Percentiles rank a stretch among this genome's conserved stretches.
phyloP scores from a whole-genome alignment of 345 rosid species.

The Hypericum androsaemum region DNA sequence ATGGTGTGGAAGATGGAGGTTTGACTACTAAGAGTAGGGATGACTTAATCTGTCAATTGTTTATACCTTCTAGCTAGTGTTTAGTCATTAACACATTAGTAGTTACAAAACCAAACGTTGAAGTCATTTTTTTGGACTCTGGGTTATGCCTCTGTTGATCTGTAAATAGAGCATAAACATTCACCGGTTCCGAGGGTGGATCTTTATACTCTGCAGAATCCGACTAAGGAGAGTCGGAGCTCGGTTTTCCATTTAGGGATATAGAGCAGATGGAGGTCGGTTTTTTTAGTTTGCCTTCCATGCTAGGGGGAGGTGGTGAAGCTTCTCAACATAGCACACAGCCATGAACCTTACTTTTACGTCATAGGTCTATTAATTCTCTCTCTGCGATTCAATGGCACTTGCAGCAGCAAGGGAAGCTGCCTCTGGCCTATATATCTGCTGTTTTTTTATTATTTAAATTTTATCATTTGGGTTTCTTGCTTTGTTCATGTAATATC shows the following conservation, averaged over 20 bases:
- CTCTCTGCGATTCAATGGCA: no score
- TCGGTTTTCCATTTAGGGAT: slow-evolving; percentile 49
- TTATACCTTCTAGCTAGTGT: slow-evolving; percentile 29
- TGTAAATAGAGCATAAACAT: slow-evolving; percentile 54
- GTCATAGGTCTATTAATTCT: no score
- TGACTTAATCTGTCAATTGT: slow-evolving; percentile 26
- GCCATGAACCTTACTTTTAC: no score
- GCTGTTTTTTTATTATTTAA: no score
- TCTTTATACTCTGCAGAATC: slow-evolving; percentile 41
- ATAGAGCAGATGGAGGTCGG: slow-evolving; percentile 47
- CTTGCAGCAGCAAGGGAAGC: no score
- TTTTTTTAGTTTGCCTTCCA: not conserved
- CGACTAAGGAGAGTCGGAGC: slow-evolving; percentile 48
- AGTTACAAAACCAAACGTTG: slow-evolving; percentile 20
- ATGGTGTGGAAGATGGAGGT: slow-evolving; percentile 42
- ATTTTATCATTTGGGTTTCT: no score
- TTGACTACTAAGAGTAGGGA: slow-evolving; percentile 19
- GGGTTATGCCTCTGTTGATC: slow-evolving; percentile 46
- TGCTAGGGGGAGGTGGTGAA: not conserved
- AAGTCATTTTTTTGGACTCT: slow-evolving; percentile 26
- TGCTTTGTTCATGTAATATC: no score
- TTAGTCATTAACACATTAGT: slow-evolving; percentile 33
- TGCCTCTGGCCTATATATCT: no score
- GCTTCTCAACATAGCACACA: no score
- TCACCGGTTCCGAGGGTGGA: slow-evolving; percentile 32